Percentiles rank a stretch among this genome's conserved stretches.
Evolutionary conservation across 2,329 filamentous ascomycete species (phyloP).

Genomic region (Sporothrix mexicana): DNA sequence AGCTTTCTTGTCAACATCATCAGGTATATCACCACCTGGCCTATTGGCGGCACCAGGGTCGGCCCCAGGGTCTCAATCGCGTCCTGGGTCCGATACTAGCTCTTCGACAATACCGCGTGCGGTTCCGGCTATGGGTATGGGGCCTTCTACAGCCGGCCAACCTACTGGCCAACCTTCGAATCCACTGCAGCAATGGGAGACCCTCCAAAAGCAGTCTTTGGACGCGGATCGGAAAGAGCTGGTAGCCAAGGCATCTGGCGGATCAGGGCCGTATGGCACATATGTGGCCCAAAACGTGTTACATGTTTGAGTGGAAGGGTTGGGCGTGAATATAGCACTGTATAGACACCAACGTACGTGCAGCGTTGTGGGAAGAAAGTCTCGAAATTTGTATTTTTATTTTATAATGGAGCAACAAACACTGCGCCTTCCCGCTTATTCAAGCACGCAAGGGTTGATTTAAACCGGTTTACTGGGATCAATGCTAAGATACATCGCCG

Average conservation of each 20-base stretch:
- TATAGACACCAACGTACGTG: too few relatives aligned
- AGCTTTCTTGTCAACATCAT: constrained; percentile 45
- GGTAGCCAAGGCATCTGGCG: constrained; percentile 48
- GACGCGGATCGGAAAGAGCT: constrained; percentile 53
- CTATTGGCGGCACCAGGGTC: neutral
- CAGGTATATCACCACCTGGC: neutral
- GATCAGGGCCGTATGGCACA: neutral
- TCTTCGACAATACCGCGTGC: neutral
- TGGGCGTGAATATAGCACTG: neutral
- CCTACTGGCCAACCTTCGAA: constrained; percentile 42
- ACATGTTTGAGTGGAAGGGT: neutral
- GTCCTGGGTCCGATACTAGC: constrained; percentile 4
- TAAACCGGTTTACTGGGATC: too few relatives aligned
- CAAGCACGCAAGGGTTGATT: too few relatives aligned
- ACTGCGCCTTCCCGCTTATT: too few relatives aligned
- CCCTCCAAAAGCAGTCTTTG: constrained; percentile 53
- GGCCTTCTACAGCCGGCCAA: neutral
- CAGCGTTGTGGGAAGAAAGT: too few relatives aligned
- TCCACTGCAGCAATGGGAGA: constrained; percentile 56
- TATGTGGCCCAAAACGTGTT: constrained; percentile 8
- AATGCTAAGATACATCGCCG: too few relatives aligned
- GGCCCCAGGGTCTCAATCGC: neutral
- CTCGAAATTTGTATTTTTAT: too few relatives aligned
- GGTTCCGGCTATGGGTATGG: neutral
- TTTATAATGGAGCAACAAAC: too few relatives aligned